Evolutionary conservation across 352 stramenopile genomes (phyloP).

Genomic region (Pythium rhizo-oryzae): DNA sequence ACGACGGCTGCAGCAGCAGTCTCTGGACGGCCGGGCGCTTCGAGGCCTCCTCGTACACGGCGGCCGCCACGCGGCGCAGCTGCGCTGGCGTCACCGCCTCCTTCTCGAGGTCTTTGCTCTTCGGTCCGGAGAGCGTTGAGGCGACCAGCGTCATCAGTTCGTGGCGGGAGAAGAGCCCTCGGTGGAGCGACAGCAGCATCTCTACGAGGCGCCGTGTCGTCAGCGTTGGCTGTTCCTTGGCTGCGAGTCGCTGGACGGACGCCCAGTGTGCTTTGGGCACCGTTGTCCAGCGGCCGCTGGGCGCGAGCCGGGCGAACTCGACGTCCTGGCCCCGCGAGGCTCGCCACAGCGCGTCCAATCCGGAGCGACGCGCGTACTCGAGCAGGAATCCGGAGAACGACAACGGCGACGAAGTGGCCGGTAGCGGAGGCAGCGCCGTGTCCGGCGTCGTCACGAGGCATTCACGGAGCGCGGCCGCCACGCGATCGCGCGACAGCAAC

Average conservation of each 20-base stretch:
- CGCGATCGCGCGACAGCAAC: neutral
- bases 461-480: conserved; percentile 12
- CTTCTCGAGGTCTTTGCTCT: neutral
- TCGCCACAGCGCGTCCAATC: conserved; percentile 11
- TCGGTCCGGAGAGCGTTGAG: neutral
- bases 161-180: conserved; percentile 6
- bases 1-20: conserved; percentile 9
- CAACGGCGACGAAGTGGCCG: conserved; percentile 12
- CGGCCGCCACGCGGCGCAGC: neutral
- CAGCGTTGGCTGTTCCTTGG: neutral
- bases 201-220: neutral
- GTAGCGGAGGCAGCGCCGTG: neutral
- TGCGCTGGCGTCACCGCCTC: no score
- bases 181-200: conserved; percentile 1
- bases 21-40: conserved; percentile 1
- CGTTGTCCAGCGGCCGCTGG: neutral
- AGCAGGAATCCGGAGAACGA: conserved; percentile 23
- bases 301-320: conserved; percentile 5
- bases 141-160: neutral
- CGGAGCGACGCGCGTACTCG: conserved; percentile 12
- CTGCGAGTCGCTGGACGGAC: neutral
- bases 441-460: neutral
- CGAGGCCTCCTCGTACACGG: conserved; percentile 5
- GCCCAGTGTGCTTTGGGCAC: neutral
- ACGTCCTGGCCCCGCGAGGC: neutral